Evolutionary conservation across 352 stramenopile species (phyloP).

Genomic region (Pythium apleroticum): DNA sequence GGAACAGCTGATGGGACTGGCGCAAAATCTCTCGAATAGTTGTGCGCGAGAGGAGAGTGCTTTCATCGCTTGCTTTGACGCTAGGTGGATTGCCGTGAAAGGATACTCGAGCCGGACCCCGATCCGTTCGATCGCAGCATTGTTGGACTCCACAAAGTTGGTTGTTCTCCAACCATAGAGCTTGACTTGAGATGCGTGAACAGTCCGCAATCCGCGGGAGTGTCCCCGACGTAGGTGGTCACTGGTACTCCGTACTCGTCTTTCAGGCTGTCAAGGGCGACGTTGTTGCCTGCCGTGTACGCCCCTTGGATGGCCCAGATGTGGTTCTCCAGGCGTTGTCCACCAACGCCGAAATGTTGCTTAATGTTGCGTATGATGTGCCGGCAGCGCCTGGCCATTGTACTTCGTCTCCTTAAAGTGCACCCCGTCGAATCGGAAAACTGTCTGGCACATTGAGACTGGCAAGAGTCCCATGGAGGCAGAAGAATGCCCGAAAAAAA

Average conservation of each 20-base stretch:
- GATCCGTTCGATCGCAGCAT: neutral
- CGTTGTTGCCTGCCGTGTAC: neutral
- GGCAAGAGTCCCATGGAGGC: neutral
- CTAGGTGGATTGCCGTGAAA: neutral
- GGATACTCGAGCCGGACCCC: neutral
- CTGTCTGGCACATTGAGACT: neutral
- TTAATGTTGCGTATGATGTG: constrained; percentile 14
- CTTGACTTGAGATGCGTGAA: neutral
- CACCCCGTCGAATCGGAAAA: constrained; percentile 13
- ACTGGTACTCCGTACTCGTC: neutral
- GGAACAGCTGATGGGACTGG: neutral
- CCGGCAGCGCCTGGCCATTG: neutral
- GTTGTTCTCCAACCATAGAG: neutral
- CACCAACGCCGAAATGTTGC: neutral
- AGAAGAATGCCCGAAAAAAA: constrained; percentile 15
- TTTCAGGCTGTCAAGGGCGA: neutral
- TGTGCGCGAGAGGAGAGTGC: neutral
- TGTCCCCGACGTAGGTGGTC: neutral
- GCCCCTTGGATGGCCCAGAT: neutral
- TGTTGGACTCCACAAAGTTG: constrained; percentile 3
- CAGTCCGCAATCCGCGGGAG: neutral
- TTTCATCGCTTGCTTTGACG: neutral
- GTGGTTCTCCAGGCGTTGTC: constrained; percentile 2
- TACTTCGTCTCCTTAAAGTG: constrained; percentile 15
- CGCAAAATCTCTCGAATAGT: too few species aligned